phyloP scores from a whole-genome alignment of 1,284 basidiomycete genomes.

The Afroboletus lepidellus region DNA sequence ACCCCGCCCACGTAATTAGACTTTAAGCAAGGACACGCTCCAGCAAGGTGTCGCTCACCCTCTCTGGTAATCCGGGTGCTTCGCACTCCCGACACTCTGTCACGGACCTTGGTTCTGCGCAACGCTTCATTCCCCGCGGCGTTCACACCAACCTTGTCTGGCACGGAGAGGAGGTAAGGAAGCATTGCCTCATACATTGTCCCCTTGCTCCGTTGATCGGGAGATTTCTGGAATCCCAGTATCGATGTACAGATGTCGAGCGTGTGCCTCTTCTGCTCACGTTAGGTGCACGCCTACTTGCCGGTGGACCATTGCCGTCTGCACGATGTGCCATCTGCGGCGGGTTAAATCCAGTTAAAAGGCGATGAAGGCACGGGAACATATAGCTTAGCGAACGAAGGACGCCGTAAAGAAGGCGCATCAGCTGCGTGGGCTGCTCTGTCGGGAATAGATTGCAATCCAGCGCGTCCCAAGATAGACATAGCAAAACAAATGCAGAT shows the following conservation, averaged over 20 bases:
- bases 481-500: conserved; percentile 16
- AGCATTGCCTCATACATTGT: conserved; percentile 6
- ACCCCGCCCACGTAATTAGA: conserved; percentile 35
- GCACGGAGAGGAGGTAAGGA: conserved; percentile 17
- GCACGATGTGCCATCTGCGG: conserved; percentile 5
- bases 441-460: conserved; percentile 12
- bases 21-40: conserved; percentile 36
- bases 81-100: conserved; percentile 13
- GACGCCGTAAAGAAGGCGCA: conserved; percentile 34
- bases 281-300: conserved; percentile 8
- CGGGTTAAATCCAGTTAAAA: conserved; percentile 18
- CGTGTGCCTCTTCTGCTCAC: conserved; percentile 16
- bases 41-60: conserved; percentile 19
- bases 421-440: conserved; percentile 31
- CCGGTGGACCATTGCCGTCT: conserved; percentile 12
- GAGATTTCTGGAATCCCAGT: conserved; percentile 6
- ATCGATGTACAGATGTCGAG: conserved; percentile 13
- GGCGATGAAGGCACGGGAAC: conserved; percentile 19
- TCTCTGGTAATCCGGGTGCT: conserved; percentile 22
- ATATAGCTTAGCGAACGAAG: conserved; percentile 19
- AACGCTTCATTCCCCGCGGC: conserved; percentile 31
- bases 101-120: conserved; percentile 24
- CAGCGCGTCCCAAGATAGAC: conserved; percentile 20
- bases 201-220: conserved; percentile 27
- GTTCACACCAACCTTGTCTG: conserved; percentile 18